phyloP scores from a whole-genome alignment of 2,329 filamentous ascomycete species.

The Aspergillus sp. region DNA sequence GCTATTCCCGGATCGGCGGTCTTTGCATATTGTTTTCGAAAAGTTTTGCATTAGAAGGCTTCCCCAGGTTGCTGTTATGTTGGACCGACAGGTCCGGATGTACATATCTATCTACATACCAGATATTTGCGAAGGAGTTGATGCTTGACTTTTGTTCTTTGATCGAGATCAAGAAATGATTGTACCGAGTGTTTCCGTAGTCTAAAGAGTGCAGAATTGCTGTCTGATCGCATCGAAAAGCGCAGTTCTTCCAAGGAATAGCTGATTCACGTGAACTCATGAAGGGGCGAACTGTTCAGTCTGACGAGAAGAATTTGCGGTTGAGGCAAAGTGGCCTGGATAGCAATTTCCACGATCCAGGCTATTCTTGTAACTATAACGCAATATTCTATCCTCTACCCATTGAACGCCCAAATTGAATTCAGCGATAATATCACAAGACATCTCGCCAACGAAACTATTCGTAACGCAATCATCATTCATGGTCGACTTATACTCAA shows the following conservation, averaged over 20 bases:
- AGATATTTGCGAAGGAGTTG: background rate
- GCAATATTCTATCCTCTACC: too few species aligned
- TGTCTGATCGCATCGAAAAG: too few species aligned
- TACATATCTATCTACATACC: background rate
- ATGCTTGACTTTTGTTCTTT: background rate
- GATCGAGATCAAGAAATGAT: background rate
- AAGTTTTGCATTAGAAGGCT: conserved; percentile 9
- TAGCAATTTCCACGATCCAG: background rate
- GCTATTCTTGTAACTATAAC: too few species aligned
- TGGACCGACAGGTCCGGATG: conserved; percentile 2
- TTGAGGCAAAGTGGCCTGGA: background rate
- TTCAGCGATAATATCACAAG: background rate
- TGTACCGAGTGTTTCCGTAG: too few species aligned
- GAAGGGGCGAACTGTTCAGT: background rate
- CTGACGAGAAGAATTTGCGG: background rate
- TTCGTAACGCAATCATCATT: background rate
- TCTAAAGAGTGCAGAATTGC: too few species aligned
- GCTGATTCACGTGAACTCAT: background rate
- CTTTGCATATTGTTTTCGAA: conserved; percentile 10
- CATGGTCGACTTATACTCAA: conserved; percentile 19
- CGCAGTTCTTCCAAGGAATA: too few species aligned
- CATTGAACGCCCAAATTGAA: background rate
- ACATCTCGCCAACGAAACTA: background rate
- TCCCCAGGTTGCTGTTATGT: background rate
- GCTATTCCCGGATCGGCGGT: conserved; percentile 10